Conservation (phyloP, 1,139 yeast genomes). For the Insectozyma bohioensis region DNA sequence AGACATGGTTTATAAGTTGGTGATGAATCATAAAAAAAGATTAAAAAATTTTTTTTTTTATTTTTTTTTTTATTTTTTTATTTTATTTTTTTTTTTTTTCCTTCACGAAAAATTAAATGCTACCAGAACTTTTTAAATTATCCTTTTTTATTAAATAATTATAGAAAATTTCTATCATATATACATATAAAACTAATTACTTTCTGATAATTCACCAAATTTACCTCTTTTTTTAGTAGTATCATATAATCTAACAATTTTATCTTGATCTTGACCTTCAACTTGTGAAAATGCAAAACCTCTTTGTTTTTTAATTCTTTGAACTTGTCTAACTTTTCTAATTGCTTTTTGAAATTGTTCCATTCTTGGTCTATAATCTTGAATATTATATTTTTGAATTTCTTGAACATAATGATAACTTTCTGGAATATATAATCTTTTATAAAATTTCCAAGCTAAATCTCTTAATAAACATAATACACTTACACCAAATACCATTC, state of each 20-base stretch:
- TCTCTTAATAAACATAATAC: slow-evolving; percentile 80
- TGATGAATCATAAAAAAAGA: too few relatives aligned
- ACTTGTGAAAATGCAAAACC: slow-evolving; percentile 98
- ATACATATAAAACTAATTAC: slow-evolving; percentile 9
- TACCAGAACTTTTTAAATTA: too few relatives aligned
- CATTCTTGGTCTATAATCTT: slow-evolving; percentile 91
- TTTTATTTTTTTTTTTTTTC: slow-evolving; percentile 2
- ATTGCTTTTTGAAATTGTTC: slow-evolving; percentile 97
- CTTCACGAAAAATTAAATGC: too few relatives aligned
- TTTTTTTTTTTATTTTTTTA: slow-evolving; percentile 1
- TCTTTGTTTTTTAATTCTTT: slow-evolving; percentile 95
- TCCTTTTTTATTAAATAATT: too few relatives aligned
- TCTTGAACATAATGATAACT: slow-evolving; percentile 95
- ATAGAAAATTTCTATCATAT: slow-evolving; percentile 1
- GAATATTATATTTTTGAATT: slow-evolving; percentile 92
- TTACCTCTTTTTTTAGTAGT: slow-evolving; percentile 70
- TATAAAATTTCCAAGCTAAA: slow-evolving; percentile 90
- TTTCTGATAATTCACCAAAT: slow-evolving; percentile 46
- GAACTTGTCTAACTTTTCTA: slow-evolving; percentile 95
- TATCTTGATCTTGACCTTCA: slow-evolving; percentile 89
- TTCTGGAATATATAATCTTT: slow-evolving; percentile 88
- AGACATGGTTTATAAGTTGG: slow-evolving; percentile 6
- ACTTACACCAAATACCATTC: slow-evolving; percentile 73
- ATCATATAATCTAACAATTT: slow-evolving; percentile 89
- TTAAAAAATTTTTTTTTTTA: background rate